A percentile compares a stretch with the other conserved stretches of the same genome.
These are phyloP conservation scores for Ogataea polymorpha DNA, from an alignment of 805 yeast species.

Conservation along the genomic window DNA sequence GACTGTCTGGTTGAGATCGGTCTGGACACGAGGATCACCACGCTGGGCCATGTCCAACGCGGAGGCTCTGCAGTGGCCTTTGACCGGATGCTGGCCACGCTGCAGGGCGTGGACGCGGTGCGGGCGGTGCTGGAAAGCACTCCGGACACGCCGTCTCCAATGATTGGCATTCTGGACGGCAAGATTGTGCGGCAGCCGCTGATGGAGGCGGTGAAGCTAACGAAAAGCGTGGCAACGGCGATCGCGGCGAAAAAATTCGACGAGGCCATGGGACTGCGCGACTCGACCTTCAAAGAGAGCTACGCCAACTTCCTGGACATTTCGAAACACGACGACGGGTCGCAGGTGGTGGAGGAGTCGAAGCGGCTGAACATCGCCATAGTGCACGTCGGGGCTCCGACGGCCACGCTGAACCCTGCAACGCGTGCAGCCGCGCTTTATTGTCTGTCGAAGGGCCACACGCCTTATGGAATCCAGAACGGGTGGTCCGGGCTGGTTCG, in stretches of 20 bases:
- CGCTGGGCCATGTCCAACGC: constrained; percentile 96
- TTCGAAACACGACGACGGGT: constrained; percentile 63
- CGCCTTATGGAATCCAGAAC: constrained; percentile 84
- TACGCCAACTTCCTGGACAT: constrained; percentile 69
- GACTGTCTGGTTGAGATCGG: constrained; percentile 80
- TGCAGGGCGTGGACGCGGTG: constrained; percentile 98
- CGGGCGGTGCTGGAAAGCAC: constrained; percentile 85
- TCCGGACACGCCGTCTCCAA: constrained; percentile 85
- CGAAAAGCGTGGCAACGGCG: constrained; percentile 88
- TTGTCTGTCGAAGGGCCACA: constrained; percentile 87
- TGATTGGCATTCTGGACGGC: constrained; percentile 71
- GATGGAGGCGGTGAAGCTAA: constrained; percentile 84
- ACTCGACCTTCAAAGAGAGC: constrained; percentile 82
- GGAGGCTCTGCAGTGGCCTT: constrained; percentile 98
- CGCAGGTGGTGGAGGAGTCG: constrained; percentile 54
- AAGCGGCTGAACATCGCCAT: constrained; percentile 76
- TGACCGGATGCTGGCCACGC: constrained; percentile 86
- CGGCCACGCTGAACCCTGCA: constrained; percentile 94
- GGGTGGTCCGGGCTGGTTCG: constrained; percentile 91
- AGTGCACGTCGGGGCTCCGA: constrained; percentile 94
- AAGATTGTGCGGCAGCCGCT: constrained; percentile 80
- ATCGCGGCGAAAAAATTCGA: constrained; percentile 77
- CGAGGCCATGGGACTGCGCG: constrained; percentile 83
- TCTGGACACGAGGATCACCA: constrained; percentile 89
- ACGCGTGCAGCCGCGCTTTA: constrained; percentile 86